Percentiles rank a stretch among this genome's conserved stretches.
These are phyloP conservation scores for Castanopsis chinensis DNA, from an alignment of 306 rosid species.

Conservation along the genomic window DNA sequence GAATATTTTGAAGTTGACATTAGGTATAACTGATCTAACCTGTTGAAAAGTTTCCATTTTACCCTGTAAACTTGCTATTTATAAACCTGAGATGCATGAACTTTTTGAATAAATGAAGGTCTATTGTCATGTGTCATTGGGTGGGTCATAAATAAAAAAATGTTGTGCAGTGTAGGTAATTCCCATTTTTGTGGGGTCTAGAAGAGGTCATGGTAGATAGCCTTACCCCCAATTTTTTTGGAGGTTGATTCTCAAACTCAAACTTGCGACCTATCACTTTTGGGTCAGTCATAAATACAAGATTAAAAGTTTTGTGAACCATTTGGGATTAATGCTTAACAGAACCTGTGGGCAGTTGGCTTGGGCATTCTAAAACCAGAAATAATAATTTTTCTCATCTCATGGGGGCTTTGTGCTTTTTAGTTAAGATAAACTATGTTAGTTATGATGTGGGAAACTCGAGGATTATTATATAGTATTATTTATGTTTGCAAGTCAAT, in stretches of 20 bases:
- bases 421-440: neutral
- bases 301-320: neutral
- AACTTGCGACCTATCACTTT: too few relatives aligned
- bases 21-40: neutral
- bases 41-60: neutral
- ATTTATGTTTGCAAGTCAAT: too few relatives aligned
- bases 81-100: neutral
- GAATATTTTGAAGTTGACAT: neutral
- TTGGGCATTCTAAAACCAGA: neutral
- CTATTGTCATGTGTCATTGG: neutral
- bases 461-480: too few relatives aligned
- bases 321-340: constrained; percentile 1
- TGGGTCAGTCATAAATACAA: neutral
- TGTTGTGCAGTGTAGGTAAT: too few relatives aligned
- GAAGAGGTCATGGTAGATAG: too few relatives aligned
- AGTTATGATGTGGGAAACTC: too few relatives aligned
- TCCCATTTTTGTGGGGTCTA: too few relatives aligned
- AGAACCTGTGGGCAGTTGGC: neutral
- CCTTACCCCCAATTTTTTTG: too few relatives aligned
- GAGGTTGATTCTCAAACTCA: too few relatives aligned
- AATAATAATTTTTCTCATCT: neutral
- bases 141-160: neutral
- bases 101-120: neutral
- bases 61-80: neutral
- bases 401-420: neutral